These are phyloP conservation scores for Xerocomellus dryophilus DNA, from an alignment of 768 basidiomycete genomes.

Conservation along the genomic window DNA sequence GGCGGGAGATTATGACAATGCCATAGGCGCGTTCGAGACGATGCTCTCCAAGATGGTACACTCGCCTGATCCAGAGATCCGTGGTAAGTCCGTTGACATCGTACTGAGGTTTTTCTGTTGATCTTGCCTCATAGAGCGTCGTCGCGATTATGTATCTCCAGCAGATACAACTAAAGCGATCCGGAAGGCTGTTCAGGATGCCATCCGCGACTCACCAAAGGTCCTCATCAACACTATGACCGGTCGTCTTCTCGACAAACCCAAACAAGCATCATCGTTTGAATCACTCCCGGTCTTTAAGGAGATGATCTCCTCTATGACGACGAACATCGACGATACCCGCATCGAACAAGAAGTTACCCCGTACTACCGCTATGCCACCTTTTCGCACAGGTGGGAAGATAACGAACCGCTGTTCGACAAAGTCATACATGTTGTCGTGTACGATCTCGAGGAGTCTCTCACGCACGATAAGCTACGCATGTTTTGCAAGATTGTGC, in stretches of 20 bases:
- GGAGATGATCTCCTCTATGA: constrained; percentile 14
- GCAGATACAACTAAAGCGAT: background rate
- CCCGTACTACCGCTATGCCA: constrained; percentile 9
- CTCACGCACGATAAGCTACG: constrained; percentile 4
- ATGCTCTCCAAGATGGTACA: constrained; percentile 9
- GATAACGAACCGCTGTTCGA: constrained; percentile 5
- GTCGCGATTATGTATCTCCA: background rate
- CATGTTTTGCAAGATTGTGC: constrained; percentile 3
- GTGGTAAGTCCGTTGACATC: background rate
- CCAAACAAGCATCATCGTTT: constrained; percentile 1
- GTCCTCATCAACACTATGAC: constrained; percentile 11
- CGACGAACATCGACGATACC: background rate
- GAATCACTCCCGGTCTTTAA: constrained; percentile 2
- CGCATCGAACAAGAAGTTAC: constrained; percentile 4
- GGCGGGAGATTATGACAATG: background rate
- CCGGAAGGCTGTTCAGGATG: background rate
- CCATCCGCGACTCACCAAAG: constrained; percentile 1
- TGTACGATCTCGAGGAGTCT: constrained; percentile 11
- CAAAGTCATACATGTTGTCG: background rate
- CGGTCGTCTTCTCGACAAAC: constrained; percentile 7
- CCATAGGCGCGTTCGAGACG: constrained; percentile 1
- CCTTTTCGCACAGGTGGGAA: constrained; percentile 15
- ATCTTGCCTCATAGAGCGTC: background rate
- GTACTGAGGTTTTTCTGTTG: background rate
- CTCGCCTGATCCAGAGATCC: constrained; percentile 2